Evolutionary conservation across 2,329 filamentous ascomycete species (phyloP), one percentile per base, ranked within the genome.

Genomic region (Monilinia fructicola): DNA sequence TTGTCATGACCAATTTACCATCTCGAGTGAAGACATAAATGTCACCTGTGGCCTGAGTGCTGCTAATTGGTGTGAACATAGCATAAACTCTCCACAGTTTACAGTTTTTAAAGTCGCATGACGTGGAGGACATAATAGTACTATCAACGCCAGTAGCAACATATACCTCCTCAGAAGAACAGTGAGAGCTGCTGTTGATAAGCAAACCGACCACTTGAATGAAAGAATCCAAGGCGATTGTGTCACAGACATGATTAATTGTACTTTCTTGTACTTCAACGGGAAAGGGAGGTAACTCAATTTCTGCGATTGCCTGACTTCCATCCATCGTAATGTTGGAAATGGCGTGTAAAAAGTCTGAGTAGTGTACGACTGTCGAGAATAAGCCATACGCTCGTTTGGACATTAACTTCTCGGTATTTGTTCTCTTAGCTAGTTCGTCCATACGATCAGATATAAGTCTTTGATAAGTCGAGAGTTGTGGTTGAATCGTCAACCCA

Each of bases 171-270:
- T 64, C 50, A 6, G 26, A n/a, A 14, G n/a, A 42, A 21, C 50
- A 52, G 11, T 31, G 38, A 44, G 38, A 31, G 38, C 61, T 64
- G 21, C 48, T 64, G 42, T 68, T 68, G 31, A 60, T 65, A 38
- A 64, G 52, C 9, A 68, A 59, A 21, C 79, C 78, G 9, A 75
- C 76, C 3, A 78, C 70, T 65, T 78, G 77, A 16, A 76, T 69
- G 68, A 78, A 78, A 52, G 70, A 74, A 63, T 79, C 77, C 10
- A 74, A 54, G 10, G 72, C 56, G 18, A 59, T 21, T 14, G 54
- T 48, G 31, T 58, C 53, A 7, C 48, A 53, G 16, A 64, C 42
- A 42, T 53, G 35, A n/a, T 7, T 16, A 16, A 58, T 35, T 16
- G 63, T 65, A 21, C 44, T 52, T n/a, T 65, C 52, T 10, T 54